Base-by-base conservation (phyloP, 805 yeast species). In the Ogataea wickerhamii region DNA sequence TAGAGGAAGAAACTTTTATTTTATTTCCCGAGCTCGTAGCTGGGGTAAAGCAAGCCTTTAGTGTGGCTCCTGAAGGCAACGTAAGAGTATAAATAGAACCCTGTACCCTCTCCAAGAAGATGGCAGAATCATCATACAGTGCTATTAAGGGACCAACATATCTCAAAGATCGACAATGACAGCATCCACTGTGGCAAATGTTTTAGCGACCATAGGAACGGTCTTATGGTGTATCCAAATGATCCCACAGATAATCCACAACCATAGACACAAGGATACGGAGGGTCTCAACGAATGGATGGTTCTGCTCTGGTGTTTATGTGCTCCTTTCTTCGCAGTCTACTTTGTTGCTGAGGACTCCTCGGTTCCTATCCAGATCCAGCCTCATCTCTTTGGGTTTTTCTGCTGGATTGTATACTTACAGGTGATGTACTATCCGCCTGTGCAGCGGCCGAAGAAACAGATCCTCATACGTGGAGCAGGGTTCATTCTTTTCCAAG, bases 211-310 rank as follows among this genome's bases (percentile, higher is more conserved):
- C 10, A 69, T 86, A 2, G 97, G 96, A 5, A 91, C 98, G 0
- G 78, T 89, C 2, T 72, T 85, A 41, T 91, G 97, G 97, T 89
- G 97, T 60, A 66, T 89, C 47, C 97, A 91, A 63, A 66, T 91
- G 47, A 70, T 88, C 1, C 97, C 97, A 2, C 66, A 61, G 47
- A 80, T 89, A 32, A 68, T 78, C 40, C 70, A 78, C 56, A 89
- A 91, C 56, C 88, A 74, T 64, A 69, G 70, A 41, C 73, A 74
- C 6, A 87, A 91, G 52, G 78, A 87, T 55, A 84, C 95, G 42
- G 83, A 80, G 19, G 97, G 98, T 0, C 63, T 89, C 7, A 96
- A 95, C 1, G 88, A 89, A 4, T n/a, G 74, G 24, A 88, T 91
- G 96, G 73, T 87, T 77, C 74, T 87, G 41, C 60, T 87, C 18